Evolutionary conservation across 176 grass and related monocot species (phyloP).

Genomic region (Alloteropsis semialata): DNA sequence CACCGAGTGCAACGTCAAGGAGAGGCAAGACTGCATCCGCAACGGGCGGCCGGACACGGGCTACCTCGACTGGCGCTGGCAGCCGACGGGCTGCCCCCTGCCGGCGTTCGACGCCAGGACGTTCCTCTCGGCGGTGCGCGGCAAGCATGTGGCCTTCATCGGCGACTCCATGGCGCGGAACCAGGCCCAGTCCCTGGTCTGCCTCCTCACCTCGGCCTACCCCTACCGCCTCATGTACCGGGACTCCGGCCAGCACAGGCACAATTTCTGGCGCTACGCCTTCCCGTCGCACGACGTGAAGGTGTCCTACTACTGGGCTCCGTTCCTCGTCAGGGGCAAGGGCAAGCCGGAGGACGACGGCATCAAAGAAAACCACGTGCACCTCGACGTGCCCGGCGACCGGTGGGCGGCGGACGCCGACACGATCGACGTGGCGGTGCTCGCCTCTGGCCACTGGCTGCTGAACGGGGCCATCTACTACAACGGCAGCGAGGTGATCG

Average conservation of each 20-base stretch:
- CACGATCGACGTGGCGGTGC: constrained; percentile 44
- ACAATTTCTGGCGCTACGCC: constrained; percentile 26
- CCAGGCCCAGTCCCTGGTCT: constrained; percentile 48
- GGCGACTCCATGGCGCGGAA: constrained; percentile 52
- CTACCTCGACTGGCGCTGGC: constrained; percentile 57
- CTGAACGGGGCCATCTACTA: constrained; percentile 41
- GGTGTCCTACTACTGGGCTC: constrained; percentile 51
- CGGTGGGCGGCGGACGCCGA: constrained; percentile 35
- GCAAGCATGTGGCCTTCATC: constrained; percentile 35
- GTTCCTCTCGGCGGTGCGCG: constrained; percentile 23
- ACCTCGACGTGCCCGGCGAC: constrained; percentile 33
- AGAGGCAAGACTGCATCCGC: constrained; percentile 48
- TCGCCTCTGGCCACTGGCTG: constrained; percentile 65
- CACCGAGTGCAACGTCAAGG: constrained; percentile 33
- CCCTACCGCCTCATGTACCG: constrained; percentile 12
- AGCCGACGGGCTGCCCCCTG: constrained; percentile 30
- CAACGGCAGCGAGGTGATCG: constrained; percentile 46
- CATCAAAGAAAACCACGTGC: not conserved
- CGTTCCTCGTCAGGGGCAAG: constrained; percentile 29
- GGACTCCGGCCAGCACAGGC: not conserved
- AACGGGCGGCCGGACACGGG: constrained; percentile 41
- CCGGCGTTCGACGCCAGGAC: constrained; percentile 32
- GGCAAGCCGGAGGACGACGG: constrained; percentile 25
- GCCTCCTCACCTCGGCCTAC: constrained; percentile 31
- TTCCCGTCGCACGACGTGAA: constrained; percentile 40